Evolutionary conservation across 139 green algal species (phyloP), one percentile per base, ranked within the genome.

Genomic region (Pleodorina starrii): DNA sequence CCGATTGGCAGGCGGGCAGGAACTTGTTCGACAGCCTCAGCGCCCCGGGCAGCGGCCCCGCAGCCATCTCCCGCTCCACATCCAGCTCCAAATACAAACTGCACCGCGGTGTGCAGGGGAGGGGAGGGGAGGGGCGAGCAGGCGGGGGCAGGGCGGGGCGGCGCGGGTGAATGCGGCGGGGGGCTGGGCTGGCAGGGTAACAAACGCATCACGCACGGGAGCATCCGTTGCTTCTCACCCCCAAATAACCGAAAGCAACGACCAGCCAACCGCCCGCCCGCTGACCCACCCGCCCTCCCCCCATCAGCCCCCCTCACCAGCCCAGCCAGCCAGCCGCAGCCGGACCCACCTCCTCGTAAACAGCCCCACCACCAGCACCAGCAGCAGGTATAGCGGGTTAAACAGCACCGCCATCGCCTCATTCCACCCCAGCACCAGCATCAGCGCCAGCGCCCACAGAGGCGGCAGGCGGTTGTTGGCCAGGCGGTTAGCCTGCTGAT

Each of bases 361-460:
- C 27, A 96, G 85, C 59, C 95, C 83, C 3, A 86, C 16, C 3
- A 95, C 2, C 7, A 91, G 36, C 9, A 19, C 90, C 32, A 94
- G 6, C 7, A 98, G 12, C 11, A 98, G 93, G 91, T 91, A 92
- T 36, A 98, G 32, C 0, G 97, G 97, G 94, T 95, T 98, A 85
- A 90, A 95, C 48, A 99, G 86, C 66, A 98, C 82, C 9, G 92
- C 88, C 89, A 98, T 93, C 68, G 96, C 91, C 91, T 99, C 97
- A 90, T 99, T 98, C 90, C 96, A 99, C 48, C 97, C 97, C 90
- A 99, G 94, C 75, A 99, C 80, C 36, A 95, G 44, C 85, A 99
- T 99, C 63, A 97, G 96, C 0, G 87, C 74, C 23, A 99, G 94
- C 21, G 97, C 97, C 97, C 97, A 99, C 71, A 97, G 82, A 1